Conservation (phyloP, 1,284 basidiomycete genomes). For the Ganoderma multipileum region DNA sequence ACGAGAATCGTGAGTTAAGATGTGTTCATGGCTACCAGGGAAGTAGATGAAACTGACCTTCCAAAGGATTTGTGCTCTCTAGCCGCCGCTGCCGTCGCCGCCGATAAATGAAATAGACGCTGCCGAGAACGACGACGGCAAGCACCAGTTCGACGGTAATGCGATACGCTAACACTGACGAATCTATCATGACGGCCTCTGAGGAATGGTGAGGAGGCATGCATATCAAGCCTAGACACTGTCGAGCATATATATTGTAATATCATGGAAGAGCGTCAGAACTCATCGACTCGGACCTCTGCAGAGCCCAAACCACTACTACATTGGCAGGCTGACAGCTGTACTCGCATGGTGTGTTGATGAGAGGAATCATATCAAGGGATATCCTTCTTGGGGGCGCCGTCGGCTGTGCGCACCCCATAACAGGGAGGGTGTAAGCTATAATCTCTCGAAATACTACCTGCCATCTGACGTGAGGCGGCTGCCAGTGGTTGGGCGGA, state of each 20-base stretch:
- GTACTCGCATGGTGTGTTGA: not conserved
- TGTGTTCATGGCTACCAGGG: not conserved
- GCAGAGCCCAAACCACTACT: not conserved
- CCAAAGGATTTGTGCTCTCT: not conserved
- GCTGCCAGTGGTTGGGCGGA: not conserved
- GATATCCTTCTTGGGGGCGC: not conserved
- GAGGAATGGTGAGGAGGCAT: not conserved
- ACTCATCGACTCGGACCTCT: not conserved
- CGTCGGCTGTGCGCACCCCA: not conserved
- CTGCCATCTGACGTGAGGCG: not conserved
- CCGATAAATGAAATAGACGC: not conserved
- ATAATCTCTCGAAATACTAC: not conserved
- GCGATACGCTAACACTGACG: not conserved
- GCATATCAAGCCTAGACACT: not conserved
- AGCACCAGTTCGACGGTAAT: not conserved
- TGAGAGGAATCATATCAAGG: not conserved
- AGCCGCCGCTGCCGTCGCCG: not conserved
- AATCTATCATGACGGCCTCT: not conserved
- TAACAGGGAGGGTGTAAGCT: not conserved
- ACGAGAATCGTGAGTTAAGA: not conserved
- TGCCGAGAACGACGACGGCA: not conserved
- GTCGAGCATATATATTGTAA: not conserved
- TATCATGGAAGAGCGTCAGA: not conserved
- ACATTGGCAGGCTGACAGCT: not conserved
- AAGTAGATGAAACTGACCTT: not conserved